These are phyloP conservation scores for Plasmodium cynomolgi DNA, from an alignment of 169 alveolate genomes.

Conservation along the genomic window DNA sequence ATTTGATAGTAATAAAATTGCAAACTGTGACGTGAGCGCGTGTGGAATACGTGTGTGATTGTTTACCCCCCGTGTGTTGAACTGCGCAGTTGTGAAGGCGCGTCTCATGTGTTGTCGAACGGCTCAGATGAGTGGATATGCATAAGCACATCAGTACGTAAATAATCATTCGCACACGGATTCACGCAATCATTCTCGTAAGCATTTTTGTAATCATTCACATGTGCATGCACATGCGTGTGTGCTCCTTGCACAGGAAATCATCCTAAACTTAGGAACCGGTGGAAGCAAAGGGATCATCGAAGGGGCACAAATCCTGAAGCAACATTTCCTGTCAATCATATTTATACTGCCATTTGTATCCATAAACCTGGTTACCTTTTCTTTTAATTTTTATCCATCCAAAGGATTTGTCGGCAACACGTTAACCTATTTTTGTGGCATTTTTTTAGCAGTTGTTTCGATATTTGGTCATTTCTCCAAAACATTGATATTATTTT, in stretches of 20 bases:
- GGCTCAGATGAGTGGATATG: neutral
- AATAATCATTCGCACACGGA: neutral
- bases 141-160: neutral
- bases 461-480: slow-evolving; percentile 94
- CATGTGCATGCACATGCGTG: neutral
- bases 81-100: neutral
- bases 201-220: neutral
- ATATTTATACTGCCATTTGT: slow-evolving; percentile 90
- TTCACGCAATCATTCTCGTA: too few relatives aligned
- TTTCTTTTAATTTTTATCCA: slow-evolving; percentile 92
- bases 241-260: slow-evolving; percentile 18
- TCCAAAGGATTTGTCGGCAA: slow-evolving; percentile 95
- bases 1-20: slow-evolving; percentile 84
- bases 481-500: slow-evolving; percentile 91
- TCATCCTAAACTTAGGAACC: slow-evolving; percentile 67
- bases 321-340: slow-evolving; percentile 86
- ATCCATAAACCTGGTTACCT: slow-evolving; percentile 87
- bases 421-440: slow-evolving; percentile 94
- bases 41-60: neutral
- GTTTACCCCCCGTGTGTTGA: neutral
- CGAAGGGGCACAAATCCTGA: slow-evolving; percentile 70
- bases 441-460: slow-evolving; percentile 93
- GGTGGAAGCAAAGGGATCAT: neutral
- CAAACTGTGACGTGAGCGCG: neutral
- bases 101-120: neutral